Evolutionary conservation across 208 protist species (phyloP), one percentile per base, ranked within the genome.

Genomic region (Leishmania tarentolae): DNA sequence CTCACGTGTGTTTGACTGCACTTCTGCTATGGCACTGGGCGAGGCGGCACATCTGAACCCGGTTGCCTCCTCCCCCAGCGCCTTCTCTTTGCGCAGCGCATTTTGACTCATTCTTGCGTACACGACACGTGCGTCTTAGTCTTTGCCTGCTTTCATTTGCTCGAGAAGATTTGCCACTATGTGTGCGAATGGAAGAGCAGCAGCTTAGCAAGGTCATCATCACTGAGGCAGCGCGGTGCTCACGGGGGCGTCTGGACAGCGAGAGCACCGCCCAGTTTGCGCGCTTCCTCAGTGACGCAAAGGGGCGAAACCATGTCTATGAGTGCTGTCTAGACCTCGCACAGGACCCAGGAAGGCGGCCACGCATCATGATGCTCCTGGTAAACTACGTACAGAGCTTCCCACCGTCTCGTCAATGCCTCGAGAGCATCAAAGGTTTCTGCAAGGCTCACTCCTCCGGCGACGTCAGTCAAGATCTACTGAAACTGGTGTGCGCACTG

Each of bases 321-420:
- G 76, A 89, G 50, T 94, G 89, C 70, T 95, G 91, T 66, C 83
- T 95, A 31, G 89, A 94, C 40, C 59, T 94, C 4, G 76, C 88
- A 44, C 85, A 88, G 44, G 90, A 97, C 71, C 78, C 90, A 17
- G 87, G 94, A 31, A 84, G 91, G 24, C 82, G 90, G n/a, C 79
- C 85, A 35, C 79, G 83, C 66, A 85, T 97, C 63, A 89, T 90
- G 61, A 83, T 90, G 76, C 84, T 97, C n/a, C 80, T 96, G 59
- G 78, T 93, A 35, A 87, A 88, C 75, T 91, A 87, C 76, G 82
- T 95, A 2, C 87, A 87, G 37, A 91, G 90, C 70, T 95, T 97
- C 71, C 93, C 91, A 15, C 91, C 93, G 0, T 95, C 90, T 17
- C 79, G 84, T 63, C 46, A 85, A 31, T 92, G 83, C 6, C 86